Evolutionary conservation across 2,329 filamentous ascomycete genomes (phyloP), one percentile per base, ranked within the genome.

Genomic region (Sphaerostilbella broomeana): DNA sequence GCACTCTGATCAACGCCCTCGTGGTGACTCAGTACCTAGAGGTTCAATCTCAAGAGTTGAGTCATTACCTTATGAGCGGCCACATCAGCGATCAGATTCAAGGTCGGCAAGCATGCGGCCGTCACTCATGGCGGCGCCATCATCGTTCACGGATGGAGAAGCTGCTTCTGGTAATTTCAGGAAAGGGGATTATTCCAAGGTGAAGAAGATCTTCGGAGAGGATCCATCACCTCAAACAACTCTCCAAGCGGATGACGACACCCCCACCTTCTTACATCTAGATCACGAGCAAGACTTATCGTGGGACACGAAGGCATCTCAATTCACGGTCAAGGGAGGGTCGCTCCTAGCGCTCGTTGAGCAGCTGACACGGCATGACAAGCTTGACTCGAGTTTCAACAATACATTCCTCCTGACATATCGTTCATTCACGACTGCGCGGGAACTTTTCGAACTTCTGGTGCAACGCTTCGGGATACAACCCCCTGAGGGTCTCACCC

Each of bases 351-450:
- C 86, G 4, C 69, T 98, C 42, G 92, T 95, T 5, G 92, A 97
- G 61, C 90, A 97, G 56, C 73, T 98, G 30, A 98, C 92, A 12
- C 79, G 92, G 34, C 92, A 98, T 57, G 92, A 98, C 64, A 92
- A 94, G 56, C 75, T 95, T 11, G 92, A 97, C 57, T 87, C 89
- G 3, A 90, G 77, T 47, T 97, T 97, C 67, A 97, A 97, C 68
- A 94, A 90, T 54, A 98, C 92, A 1, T 98, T 98, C 71, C 78
- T 98, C 12, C 76, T 98, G 25, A 98, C 92, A 1, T 98, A 98
- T 60, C 78, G 86, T 46, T 98, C 92, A 0, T 98, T 98, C 56
- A 97, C 92, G 0, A 80, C 81, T 3, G 92, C 90, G 1, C 73
- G 83, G 5, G 92, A 97, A 61, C 71, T 98, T 0, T 97, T 97